These are phyloP conservation scores for Phaeosphaeria sp. DNA, from an alignment of 2,329 filamentous ascomycete genomes.

Conservation along the genomic window DNA sequence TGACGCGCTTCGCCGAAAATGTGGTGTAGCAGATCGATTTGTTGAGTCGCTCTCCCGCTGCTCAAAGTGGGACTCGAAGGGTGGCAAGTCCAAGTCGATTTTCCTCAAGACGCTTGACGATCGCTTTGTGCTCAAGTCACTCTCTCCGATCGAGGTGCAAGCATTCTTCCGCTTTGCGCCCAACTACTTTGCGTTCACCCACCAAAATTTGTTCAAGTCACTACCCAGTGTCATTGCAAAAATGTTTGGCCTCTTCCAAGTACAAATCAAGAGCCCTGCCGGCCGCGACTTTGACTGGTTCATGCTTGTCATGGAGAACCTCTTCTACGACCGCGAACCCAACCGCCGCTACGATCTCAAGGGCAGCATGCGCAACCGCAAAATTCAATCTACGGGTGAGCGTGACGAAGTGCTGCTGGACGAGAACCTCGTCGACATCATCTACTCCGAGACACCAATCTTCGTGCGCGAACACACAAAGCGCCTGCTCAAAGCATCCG, in stretches of 20 bases:
- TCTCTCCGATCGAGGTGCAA: conserved; percentile 89
- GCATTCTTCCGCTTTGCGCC: conserved; percentile 96
- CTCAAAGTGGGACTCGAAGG: conserved; percentile 97
- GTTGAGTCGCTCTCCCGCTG: conserved; percentile 94
- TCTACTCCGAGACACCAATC: conserved; percentile 87
- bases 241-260: conserved; percentile 98
- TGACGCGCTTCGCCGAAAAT: conserved; percentile 90
- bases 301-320: conserved; percentile 93
- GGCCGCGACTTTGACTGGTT: conserved; percentile 95
- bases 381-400: conserved; percentile 93
- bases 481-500: conserved; percentile 86
- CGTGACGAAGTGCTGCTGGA: conserved; percentile 95
- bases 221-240: conserved; percentile 97
- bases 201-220: conserved; percentile 89
- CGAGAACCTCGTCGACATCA: conserved; percentile 99
- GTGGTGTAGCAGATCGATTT: conserved; percentile 90
- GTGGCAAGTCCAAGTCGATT: conserved; percentile 95
- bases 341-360: conserved; percentile 88
- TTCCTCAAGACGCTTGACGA: conserved; percentile 97
- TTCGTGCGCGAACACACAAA: conserved; percentile 97
- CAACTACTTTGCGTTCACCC: conserved; percentile 97
- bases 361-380: conserved; percentile 97
- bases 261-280: conserved; percentile 96
- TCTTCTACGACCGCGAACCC: conserved; percentile 93
- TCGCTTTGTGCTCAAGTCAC: conserved; percentile 87